Evolutionary conservation across 257 asterid species (phyloP), one percentile per base, ranked within the genome.

Genomic region (Nicotiana otophora): DNA sequence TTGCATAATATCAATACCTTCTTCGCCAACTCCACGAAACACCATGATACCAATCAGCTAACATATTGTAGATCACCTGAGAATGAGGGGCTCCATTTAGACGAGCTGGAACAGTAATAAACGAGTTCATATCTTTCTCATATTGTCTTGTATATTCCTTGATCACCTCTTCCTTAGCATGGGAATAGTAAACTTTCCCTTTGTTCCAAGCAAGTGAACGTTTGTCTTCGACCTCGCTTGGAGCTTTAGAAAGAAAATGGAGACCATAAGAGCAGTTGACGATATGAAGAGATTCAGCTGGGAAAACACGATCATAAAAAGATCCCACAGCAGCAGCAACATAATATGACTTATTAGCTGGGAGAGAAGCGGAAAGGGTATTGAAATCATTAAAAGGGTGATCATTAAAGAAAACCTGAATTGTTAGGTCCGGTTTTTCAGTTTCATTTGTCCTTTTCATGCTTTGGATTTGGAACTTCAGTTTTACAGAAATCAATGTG

Each of bases 221-320:
- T 39, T 74, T 23, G 20, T 53, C 75, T 11, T 31, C 65, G 23
- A 87, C 16, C 1, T 82, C 91, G n/a, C n/a, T 34, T 0, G 92
- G 92, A 46, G 78, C 84, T 61, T 58, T 57, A 5, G 93, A 86
- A 0, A 90, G 88, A 89, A 92, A 87, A 82, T 90, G 93, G 1
- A 90, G 84, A 0, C 89, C 85, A 8, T 81, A 86, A 0, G 90
- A 86, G 19, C 86, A 84, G 31, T 84, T 84, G 2, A 83, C 88
- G 19, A 90, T 20, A 60, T 88, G 88, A 62, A 86, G 0, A 6
- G 84, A 87, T 0, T 85, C 70, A 4, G 63, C 70, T 0, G 89
- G 90, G 17, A 90, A 87, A 51, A 87, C 23, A n/a, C 87, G 46
- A 1, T 64, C 58, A 81, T 84, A 82, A 81, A 90, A 90, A 9